A percentile compares a stretch with the other conserved stretches of the same genome.
Evolutionary conservation across 2,329 filamentous ascomycete species (phyloP).

Genomic region (Lojkania enalia): DNA sequence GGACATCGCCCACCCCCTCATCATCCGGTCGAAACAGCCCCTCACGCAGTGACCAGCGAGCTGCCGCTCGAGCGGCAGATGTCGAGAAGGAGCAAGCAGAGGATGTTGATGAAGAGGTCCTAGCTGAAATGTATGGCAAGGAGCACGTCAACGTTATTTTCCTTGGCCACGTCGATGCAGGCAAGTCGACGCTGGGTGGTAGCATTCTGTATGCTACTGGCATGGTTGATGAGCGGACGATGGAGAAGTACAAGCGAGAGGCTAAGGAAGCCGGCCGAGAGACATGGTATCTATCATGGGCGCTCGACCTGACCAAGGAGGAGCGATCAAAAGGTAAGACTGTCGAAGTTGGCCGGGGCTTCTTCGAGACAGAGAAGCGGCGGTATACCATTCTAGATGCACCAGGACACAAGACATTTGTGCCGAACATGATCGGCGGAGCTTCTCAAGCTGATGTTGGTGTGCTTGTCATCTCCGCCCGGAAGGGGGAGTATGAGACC

Average conservation of each 20-base stretch:
- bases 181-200: conserved; percentile 94
- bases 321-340: conserved; percentile 97
- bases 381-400: conserved; percentile 96
- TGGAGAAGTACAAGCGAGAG: conserved; percentile 91
- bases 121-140: conserved; percentile 96
- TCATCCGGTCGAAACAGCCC: conserved; percentile 86
- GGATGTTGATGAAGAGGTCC: conserved; percentile 78
- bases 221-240: conserved; percentile 98
- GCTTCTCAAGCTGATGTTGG: conserved; percentile 66
- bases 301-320: conserved; percentile 94
- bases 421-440: conserved; percentile 95
- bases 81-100: conserved; percentile 80
- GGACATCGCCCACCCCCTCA: conserved; percentile 74
- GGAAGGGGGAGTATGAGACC: conserved; percentile 98
- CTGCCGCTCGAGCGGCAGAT: conserved; percentile 70
- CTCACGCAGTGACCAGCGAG: conserved; percentile 57
- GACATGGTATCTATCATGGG: conserved; percentile 99
- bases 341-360: conserved; percentile 92
- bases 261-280: conserved; percentile 95
- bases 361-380: conserved; percentile 91
- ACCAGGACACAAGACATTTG: conserved; percentile 64
- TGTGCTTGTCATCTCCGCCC: conserved; percentile 89
- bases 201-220: conserved; percentile 91
- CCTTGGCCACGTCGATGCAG: conserved; percentile 96
- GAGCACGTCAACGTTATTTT: conserved; percentile 95